Conservation (phyloP, 345 rosid species). For the Euphorbia tirucalli region DNA sequence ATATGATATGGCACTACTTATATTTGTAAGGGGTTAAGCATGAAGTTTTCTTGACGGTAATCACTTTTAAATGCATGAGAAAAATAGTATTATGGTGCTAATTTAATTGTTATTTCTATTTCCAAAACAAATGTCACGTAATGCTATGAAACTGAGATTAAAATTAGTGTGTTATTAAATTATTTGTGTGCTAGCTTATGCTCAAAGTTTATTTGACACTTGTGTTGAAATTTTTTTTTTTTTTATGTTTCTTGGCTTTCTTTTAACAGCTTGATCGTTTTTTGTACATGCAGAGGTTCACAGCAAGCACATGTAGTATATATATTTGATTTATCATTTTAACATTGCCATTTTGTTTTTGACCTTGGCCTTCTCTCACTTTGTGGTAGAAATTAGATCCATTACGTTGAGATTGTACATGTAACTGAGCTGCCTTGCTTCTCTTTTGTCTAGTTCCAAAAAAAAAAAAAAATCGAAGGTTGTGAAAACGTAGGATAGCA, state of each 20-base stretch:
- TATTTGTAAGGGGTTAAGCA: not conserved
- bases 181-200: not conserved
- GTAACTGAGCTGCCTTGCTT: not conserved
- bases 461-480: not conserved
- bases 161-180: not conserved
- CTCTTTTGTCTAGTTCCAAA: not conserved
- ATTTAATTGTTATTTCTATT: not conserved
- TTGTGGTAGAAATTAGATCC: not conserved
- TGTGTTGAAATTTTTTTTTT: not conserved
- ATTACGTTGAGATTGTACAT: not conserved
- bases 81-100: not conserved
- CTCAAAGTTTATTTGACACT: not conserved
- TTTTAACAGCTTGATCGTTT: not conserved
- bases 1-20: not conserved
- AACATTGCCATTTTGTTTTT: not conserved
- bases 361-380: not conserved
- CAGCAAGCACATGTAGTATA: not conserved
- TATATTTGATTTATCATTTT: not conserved
- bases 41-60: not conserved
- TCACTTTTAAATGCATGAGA: not conserved
- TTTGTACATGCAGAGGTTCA: not conserved
- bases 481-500: not conserved
- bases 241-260: not conserved
- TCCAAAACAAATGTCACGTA: not conserved
- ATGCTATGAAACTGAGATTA: not conserved